Evolutionary conservation across 2,329 filamentous ascomycete genomes (phyloP), one percentile per base, ranked within the genome.

Genomic region (Dactylellina leptospora): DNA sequence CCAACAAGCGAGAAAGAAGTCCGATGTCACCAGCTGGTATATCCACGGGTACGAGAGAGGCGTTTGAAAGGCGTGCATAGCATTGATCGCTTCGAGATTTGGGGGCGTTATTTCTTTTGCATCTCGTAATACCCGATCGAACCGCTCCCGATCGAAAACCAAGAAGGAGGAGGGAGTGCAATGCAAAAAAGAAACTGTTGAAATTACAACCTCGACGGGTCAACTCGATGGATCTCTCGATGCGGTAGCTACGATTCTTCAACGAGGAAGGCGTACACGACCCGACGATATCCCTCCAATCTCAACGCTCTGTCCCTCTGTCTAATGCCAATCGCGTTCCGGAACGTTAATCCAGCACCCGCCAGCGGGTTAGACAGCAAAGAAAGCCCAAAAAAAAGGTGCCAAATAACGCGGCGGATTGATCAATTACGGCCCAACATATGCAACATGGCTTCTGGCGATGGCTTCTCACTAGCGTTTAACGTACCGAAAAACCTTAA

Each of bases 251-350:
- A 18, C 38, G 50, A 55, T 36, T 20, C 38, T 47, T 53, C 38
- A 51, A 63, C 38, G 48, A 55, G 59, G 59, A 63, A 63, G 59
- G 59, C 59, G 25, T 45, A 63, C 38, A 63, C 48, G 59, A 48
- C 40, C 40, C 16, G 45, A n/a, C n/a, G n/a, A 33, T 13, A 33
- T 13, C 30, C 30, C 30, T 33, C 30, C 13, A 11, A 4, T 42
- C 38, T 16, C 38, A 4, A 8, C 38, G 4, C 6, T 9, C 4
- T n/a, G n/a, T n/a, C n/a, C n/a, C n/a, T n/a, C n/a, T n/a, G n/a
- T n/a, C n/a, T n/a, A n/a, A n/a, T n/a, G n/a, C n/a, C n/a, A n/a
- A n/a, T n/a, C n/a, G n/a, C n/a, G n/a, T n/a, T n/a, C n/a, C n/a
- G n/a, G n/a, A n/a, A n/a, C n/a, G n/a, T n/a, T n/a, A n/a, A n/a